Percentiles rank a stretch among this genome's conserved stretches.
Conservation (phyloP, 768 basidiomycete genomes). For the Cantharellus cinnabarinus region DNA sequence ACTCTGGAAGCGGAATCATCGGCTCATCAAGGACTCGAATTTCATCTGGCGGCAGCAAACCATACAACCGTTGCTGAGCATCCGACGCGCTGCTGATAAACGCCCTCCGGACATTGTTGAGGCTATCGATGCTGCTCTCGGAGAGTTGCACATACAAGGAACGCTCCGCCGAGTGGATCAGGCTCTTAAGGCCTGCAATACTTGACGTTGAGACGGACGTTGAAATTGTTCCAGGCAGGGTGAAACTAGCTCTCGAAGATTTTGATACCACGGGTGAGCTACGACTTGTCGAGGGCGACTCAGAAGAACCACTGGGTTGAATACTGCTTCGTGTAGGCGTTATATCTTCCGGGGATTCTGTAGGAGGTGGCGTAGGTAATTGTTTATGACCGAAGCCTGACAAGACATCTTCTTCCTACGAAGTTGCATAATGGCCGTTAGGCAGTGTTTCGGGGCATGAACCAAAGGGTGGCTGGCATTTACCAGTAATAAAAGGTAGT, state of each 20-base stretch:
- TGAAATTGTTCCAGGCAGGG: not conserved
- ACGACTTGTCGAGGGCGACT: no score
- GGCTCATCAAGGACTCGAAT: conserved; percentile 4
- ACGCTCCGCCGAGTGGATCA: conserved; percentile 41
- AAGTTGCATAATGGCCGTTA: not conserved
- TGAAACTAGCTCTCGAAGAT: no score
- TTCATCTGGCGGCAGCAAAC: not conserved
- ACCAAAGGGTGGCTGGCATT: conserved; percentile 10
- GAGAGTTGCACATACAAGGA: conserved; percentile 34
- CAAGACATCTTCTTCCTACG: no score
- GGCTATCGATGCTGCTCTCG: conserved; percentile 22
- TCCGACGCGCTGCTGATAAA: conserved; percentile 35
- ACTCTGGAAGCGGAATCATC: conserved; percentile 25
- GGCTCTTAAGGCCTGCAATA: conserved; percentile 30
- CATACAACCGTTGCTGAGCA: conserved; percentile 30
- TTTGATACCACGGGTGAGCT: no score
- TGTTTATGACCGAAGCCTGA: conserved; percentile 5
- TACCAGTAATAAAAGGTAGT: conserved; percentile 40
- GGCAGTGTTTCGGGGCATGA: not conserved
- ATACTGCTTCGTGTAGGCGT: not conserved
- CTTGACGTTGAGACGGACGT: conserved; percentile 16
- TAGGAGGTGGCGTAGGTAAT: conserved; percentile 2
- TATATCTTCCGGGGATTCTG: not conserved
- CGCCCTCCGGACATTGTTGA: conserved; percentile 43
- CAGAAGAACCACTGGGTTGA: no score